These are phyloP conservation scores for Lecanicillium sp. DNA, from an alignment of 2,329 filamentous ascomycete genomes.

Conservation along the genomic window DNA sequence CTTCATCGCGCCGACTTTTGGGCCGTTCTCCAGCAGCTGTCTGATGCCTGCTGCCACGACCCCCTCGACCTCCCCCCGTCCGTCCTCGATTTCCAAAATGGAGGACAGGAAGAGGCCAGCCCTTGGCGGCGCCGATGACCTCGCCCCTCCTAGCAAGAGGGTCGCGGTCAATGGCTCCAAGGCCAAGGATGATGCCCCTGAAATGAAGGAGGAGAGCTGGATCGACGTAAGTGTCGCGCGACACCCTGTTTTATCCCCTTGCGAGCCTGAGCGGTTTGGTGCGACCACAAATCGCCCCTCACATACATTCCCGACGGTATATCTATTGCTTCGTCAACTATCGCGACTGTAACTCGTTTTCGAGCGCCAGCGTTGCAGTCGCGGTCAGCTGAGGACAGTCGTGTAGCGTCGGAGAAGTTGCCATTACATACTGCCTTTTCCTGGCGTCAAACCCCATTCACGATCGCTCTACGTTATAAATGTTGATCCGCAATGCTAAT, in stretches of 20 bases:
- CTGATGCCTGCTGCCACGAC: conserved; percentile 85
- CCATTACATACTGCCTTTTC: no score
- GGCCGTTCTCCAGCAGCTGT: conserved; percentile 25
- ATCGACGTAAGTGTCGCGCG: conserved; percentile 54
- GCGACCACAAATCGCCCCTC: neutral
- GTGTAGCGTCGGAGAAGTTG: no score
- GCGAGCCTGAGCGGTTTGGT: neutral
- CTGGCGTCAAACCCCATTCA: no score
- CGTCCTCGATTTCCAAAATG: conserved; percentile 88
- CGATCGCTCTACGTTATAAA: no score
- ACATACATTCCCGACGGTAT: no score
- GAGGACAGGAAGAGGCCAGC: conserved; percentile 98
- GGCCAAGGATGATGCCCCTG: conserved; percentile 45
- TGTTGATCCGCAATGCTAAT: no score
- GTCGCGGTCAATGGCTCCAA: conserved; percentile 78
- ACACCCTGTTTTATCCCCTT: conserved; percentile 14
- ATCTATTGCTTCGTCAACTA: no score
- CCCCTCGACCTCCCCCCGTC: conserved; percentile 61
- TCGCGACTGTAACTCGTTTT: no score
- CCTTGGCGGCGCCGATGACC: conserved; percentile 69
- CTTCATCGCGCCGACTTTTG: conserved; percentile 33
- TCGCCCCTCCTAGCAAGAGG: conserved; percentile 84
- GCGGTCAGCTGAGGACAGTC: no score
- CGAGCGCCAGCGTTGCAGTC: no score
- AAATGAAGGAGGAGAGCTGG: conserved; percentile 53